A percentile compares a stretch with the other conserved stretches of the same genome.
These are phyloP conservation scores for Colletotrichum paranaense DNA, from an alignment of 2,329 filamentous ascomycete species.

Conservation along the genomic window DNA sequence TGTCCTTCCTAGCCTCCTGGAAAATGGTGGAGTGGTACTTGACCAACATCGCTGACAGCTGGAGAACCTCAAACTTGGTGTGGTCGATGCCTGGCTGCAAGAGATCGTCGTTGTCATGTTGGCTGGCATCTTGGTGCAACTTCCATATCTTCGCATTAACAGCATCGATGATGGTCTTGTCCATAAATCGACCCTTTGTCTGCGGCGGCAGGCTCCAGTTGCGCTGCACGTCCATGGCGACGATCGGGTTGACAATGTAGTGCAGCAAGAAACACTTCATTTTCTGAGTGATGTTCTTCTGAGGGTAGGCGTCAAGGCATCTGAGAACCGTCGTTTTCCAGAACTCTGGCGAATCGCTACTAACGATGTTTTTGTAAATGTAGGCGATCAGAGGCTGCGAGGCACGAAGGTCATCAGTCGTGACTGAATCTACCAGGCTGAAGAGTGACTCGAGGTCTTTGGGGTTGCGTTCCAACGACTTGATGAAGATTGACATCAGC, in stretches of 20 bases:
- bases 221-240: constrained; percentile 95
- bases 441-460: constrained; percentile 87
- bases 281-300: constrained; percentile 82
- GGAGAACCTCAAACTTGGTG: constrained; percentile 93
- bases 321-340: constrained; percentile 85
- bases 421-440: constrained; percentile 84
- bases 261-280: constrained; percentile 94
- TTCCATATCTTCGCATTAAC: constrained; percentile 96
- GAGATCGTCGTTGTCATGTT: constrained; percentile 89
- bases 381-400: constrained; percentile 82
- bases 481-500: constrained; percentile 85
- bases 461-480: constrained; percentile 79
- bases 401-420: constrained; percentile 82
- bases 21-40: constrained; percentile 93
- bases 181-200: constrained; percentile 76
- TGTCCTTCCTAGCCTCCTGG: constrained; percentile 93
- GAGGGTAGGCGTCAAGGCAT: constrained; percentile 88
- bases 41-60: constrained; percentile 92
- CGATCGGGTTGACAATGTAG: constrained; percentile 93
- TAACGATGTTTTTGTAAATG: constrained; percentile 87
- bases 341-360: constrained; percentile 85
- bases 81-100: constrained; percentile 91
- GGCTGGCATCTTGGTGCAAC: constrained; percentile 82
- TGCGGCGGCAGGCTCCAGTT: constrained; percentile 74
- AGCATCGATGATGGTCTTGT: constrained; percentile 86